phyloP scores from a whole-genome alignment of 495 filamentous ascomycete species.

The Diplogelasinospora grovesii region DNA sequence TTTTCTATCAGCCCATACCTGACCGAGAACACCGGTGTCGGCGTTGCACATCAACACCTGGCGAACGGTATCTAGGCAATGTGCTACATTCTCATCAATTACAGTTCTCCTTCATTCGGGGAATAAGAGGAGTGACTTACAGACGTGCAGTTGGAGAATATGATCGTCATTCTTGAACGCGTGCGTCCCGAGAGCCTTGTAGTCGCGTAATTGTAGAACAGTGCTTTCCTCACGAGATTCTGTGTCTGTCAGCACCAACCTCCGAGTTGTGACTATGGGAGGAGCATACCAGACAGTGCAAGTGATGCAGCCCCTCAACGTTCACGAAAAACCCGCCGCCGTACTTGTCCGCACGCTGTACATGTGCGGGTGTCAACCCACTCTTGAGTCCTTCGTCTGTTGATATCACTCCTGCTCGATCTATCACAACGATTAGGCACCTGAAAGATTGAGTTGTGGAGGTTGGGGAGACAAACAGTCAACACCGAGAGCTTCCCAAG shows the following conservation, averaged over 20 bases:
- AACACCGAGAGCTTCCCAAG: constrained; percentile 49
- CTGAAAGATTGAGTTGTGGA: no score
- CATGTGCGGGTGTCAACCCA: constrained; percentile 41
- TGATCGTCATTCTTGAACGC: constrained; percentile 44
- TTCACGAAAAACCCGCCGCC: constrained; percentile 51
- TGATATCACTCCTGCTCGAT: constrained; percentile 11
- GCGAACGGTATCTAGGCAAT: constrained; percentile 50
- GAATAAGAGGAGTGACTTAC: constrained; percentile 3
- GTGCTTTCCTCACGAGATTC: constrained; percentile 49
- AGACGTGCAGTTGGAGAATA: constrained; percentile 44
- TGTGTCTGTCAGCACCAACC: neutral
- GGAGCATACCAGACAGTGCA: constrained; percentile 45
- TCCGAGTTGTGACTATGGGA: no score
- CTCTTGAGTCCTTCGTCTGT: constrained; percentile 11
- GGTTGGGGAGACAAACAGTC: constrained; percentile 25
- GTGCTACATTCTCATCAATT: constrained; percentile 16
- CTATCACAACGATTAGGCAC: neutral
- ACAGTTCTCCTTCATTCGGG: neutral
- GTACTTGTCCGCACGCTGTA: constrained; percentile 44
- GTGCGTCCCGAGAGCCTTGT: constrained; percentile 37
- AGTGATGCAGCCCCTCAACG: constrained; percentile 51
- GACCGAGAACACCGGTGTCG: constrained; percentile 46
- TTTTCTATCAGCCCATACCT: constrained; percentile 42
- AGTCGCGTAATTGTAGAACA: constrained; percentile 53
- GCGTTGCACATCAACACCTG: constrained; percentile 52